Percentiles rank a stretch among this genome's conserved stretches.
phyloP scores from a whole-genome alignment of 73 alveolate species.

The Paramecium sexaurelia region DNA sequence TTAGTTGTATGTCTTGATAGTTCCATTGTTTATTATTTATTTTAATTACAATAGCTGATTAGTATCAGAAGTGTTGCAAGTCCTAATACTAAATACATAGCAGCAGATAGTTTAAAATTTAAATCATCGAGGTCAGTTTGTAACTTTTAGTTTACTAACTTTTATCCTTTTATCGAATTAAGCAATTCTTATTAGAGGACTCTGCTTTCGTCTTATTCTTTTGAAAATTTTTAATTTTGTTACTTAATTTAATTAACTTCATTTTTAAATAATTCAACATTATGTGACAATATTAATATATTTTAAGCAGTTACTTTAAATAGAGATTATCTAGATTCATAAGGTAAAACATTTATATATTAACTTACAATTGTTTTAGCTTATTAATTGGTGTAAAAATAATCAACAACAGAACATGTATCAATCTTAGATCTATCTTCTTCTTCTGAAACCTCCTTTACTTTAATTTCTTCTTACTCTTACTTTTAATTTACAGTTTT shows the following conservation, averaged over 20 bases:
- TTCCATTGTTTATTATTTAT: neutral
- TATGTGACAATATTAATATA: slow-evolving; percentile 12
- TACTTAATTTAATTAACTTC: neutral
- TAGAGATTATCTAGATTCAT: neutral
- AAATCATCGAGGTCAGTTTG: neutral
- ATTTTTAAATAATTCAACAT: neutral
- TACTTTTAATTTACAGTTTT: neutral
- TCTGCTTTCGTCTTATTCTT: neutral
- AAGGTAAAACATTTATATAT: neutral
- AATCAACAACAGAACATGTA: neutral
- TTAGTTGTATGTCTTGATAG: neutral
- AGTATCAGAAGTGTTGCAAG: neutral
- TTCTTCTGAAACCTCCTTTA: neutral
- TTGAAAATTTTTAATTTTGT: neutral
- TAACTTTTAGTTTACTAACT: neutral
- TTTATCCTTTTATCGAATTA: neutral
- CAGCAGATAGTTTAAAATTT: neutral
- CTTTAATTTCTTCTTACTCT: neutral
- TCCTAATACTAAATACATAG: neutral
- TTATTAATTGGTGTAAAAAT: neutral
- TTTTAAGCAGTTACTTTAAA: slow-evolving; percentile 27
- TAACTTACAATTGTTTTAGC: neutral
- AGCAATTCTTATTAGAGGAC: neutral
- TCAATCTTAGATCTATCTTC: neutral
- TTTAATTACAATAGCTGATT: neutral